Percentiles rank a stretch among this genome's conserved stretches.
Conservation (phyloP, 768 basidiomycete species). For the Collybia sp. region DNA sequence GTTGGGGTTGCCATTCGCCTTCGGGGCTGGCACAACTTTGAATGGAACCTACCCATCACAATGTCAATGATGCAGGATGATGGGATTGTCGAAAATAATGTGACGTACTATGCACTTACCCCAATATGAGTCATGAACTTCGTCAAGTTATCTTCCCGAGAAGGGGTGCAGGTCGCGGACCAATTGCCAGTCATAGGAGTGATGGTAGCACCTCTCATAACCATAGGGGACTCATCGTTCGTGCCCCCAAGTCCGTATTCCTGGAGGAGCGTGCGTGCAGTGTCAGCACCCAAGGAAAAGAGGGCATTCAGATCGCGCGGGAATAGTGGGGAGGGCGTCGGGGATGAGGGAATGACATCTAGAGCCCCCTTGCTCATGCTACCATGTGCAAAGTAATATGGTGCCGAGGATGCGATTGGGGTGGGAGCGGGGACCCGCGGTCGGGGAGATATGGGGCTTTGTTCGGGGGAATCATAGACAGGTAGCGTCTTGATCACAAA, state of each 20-base stretch:
- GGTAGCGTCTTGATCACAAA: constrained; percentile 17
- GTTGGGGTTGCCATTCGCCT: constrained; percentile 16
- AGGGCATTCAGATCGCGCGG: constrained; percentile 42
- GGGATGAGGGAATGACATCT: constrained; percentile 11
- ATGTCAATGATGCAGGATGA: constrained; percentile 1
- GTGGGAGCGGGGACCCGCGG: constrained; percentile 18
- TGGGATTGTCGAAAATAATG: constrained; percentile 2
- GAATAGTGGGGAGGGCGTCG: constrained; percentile 40
- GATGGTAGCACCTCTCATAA: constrained; percentile 10
- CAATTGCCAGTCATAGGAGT: constrained; percentile 1
- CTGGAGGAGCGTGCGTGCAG: constrained; percentile 31
- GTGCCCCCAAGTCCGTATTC: constrained; percentile 37
- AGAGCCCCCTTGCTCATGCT: no score
- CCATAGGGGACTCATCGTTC: constrained; percentile 21
- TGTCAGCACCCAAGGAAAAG: constrained; percentile 36
- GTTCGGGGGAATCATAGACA: constrained; percentile 13
- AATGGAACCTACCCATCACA: constrained; percentile 27
- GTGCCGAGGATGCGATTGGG: not conserved
- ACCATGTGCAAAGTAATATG: no score
- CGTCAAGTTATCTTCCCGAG: constrained; percentile 25
- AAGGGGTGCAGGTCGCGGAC: constrained; percentile 5
- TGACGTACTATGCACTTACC: constrained; percentile 24
- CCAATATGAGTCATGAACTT: constrained; percentile 45
- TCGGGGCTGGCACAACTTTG: constrained; percentile 35
- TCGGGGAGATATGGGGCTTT: constrained; percentile 23